These are phyloP conservation scores for Penicillium sp. DNA, from an alignment of 2,329 filamentous ascomycete species.

Conservation along the genomic window DNA sequence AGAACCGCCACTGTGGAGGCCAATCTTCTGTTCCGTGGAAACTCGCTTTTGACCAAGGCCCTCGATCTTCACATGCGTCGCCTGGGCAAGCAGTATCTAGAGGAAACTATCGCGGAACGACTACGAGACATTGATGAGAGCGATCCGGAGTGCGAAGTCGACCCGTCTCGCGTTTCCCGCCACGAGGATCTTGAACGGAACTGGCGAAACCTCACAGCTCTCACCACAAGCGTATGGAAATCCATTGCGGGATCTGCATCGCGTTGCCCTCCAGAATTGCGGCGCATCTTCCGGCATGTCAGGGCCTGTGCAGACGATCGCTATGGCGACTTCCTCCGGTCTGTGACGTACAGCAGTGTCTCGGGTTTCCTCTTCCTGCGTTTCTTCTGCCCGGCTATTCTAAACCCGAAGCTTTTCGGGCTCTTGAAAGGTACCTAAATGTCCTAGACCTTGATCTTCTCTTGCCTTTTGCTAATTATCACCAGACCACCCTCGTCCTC, in stretches of 20 bases:
- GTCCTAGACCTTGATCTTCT: neutral
- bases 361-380: constrained; percentile 91
- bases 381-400: constrained; percentile 93
- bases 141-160: constrained; percentile 91
- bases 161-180: constrained; percentile 70
- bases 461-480: constrained; percentile 25
- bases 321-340: constrained; percentile 86
- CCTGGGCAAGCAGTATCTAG: constrained; percentile 85
- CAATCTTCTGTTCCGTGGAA: constrained; percentile 91
- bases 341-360: constrained; percentile 87
- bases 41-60: constrained; percentile 87
- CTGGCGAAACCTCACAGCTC: constrained; percentile 70
- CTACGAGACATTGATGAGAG: constrained; percentile 84
- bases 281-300: constrained; percentile 84
- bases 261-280: constrained; percentile 73
- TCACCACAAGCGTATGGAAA: constrained; percentile 82
- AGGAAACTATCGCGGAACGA: constrained; percentile 80
- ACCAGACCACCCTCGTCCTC: constrained; percentile 74
- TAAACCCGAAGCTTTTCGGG: constrained; percentile 92
- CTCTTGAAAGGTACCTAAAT: constrained; percentile 61
- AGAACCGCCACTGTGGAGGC: constrained; percentile 71
- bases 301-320: constrained; percentile 89
- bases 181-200: constrained; percentile 74
- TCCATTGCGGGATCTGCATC: constrained; percentile 71
- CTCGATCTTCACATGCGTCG: constrained; percentile 95